Percentiles rank a stretch among this genome's conserved stretches.
Evolutionary conservation across 345 rosid genomes (phyloP).

Genomic region (Boechera retrofracta): DNA sequence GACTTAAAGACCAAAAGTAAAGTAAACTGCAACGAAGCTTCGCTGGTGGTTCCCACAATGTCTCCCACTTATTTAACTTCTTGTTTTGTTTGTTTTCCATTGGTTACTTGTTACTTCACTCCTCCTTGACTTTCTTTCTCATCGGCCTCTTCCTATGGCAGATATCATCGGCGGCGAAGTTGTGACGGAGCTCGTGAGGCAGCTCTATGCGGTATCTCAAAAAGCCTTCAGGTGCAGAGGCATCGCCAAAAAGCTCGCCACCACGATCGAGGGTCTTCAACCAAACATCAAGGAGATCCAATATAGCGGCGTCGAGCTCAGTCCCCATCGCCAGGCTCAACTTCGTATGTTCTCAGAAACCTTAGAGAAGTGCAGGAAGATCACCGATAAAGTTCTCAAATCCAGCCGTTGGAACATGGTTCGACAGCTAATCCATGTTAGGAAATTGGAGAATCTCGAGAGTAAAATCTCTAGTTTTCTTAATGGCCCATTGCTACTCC

Average conservation of each 20-base stretch:
- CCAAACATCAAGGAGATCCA: constrained; percentile 58
- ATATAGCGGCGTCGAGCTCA: constrained; percentile 74
- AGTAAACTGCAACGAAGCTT: no score
- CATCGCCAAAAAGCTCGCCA: constrained; percentile 51
- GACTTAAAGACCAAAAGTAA: no score
- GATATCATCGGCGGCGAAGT: constrained; percentile 63
- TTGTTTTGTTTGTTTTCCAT: no score
- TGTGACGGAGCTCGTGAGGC: constrained; percentile 62
- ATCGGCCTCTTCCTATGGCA: constrained; percentile 31
- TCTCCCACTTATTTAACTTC: no score
- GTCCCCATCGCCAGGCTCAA: constrained; percentile 57
- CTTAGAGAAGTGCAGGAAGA: constrained; percentile 58
- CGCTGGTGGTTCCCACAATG: no score
- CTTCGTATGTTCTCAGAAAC: constrained; percentile 59
- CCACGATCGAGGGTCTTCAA: constrained; percentile 39
- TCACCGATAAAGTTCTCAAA: constrained; percentile 53
- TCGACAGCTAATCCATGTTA: constrained; percentile 56
- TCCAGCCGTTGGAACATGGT: constrained; percentile 80
- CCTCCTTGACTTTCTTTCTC: no score
- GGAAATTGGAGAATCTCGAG: constrained; percentile 62
- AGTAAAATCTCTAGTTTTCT: constrained; percentile 37
- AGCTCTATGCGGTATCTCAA: constrained; percentile 47
- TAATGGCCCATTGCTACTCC: no score
- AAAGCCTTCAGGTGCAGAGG: constrained; percentile 59
- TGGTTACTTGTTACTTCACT: no score